Conservation (phyloP, 2,329 filamentous ascomycete species). For the Colletotrichum simmondsii region DNA sequence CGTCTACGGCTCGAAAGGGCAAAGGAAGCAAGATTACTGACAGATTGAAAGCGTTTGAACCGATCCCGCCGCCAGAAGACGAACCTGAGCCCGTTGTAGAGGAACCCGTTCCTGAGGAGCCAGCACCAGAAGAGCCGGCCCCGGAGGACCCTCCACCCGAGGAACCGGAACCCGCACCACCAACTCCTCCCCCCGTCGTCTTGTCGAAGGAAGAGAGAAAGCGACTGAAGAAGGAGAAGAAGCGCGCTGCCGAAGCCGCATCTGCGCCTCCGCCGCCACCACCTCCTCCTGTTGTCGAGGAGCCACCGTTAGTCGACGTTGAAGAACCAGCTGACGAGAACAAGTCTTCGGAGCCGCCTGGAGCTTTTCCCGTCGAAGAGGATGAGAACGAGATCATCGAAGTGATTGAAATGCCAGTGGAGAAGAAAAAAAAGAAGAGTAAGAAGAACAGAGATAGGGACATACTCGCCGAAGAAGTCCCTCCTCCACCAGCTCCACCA, state of each 20-base stretch:
- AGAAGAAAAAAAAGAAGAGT: constrained; percentile 56
- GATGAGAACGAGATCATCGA: constrained; percentile 62
- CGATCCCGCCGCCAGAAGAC: constrained; percentile 47
- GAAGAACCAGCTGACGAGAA: constrained; percentile 40
- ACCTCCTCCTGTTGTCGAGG: constrained; percentile 33
- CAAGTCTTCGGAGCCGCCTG: constrained; percentile 58
- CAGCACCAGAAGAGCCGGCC: constrained; percentile 7
- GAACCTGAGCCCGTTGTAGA: constrained; percentile 33
- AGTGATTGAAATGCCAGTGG: constrained; percentile 60
- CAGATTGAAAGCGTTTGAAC: constrained; percentile 67
- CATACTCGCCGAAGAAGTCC: constrained; percentile 44
- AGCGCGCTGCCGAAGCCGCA: constrained; percentile 44
- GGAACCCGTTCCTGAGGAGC: constrained; percentile 29
- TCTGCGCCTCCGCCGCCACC: constrained; percentile 35
- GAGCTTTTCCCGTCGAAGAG: constrained; percentile 67
- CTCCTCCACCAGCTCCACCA: constrained; percentile 50
- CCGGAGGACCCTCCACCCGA: constrained; percentile 47
- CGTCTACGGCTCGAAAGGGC: constrained; percentile 55
- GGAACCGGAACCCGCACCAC: constrained; percentile 51
- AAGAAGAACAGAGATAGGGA: constrained; percentile 51
- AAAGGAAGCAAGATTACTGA: constrained; percentile 65
- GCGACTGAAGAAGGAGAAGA: constrained; percentile 53
- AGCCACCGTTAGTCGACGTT: constrained; percentile 33
- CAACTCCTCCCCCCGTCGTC: constrained; percentile 43
- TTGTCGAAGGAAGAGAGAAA: constrained; percentile 50